Conservation (phyloP, 2,329 filamentous ascomycete genomes). For the Dichotomopilus funicola region DNA sequence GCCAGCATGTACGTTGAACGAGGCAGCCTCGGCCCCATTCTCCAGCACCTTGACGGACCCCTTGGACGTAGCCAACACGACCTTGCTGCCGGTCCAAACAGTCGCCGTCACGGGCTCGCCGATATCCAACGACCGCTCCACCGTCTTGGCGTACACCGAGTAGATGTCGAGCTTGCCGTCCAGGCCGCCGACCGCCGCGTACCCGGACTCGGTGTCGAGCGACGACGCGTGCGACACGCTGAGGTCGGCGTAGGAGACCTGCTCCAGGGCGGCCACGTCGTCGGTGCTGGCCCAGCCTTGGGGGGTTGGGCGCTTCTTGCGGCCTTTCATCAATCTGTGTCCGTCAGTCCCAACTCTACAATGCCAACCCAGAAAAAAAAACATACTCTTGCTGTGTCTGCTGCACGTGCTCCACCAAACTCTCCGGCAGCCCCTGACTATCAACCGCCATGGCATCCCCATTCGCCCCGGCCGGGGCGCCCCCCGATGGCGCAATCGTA, state of each 20-base stretch:
- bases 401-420: constrained; percentile 66
- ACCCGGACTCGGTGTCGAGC: constrained; percentile 48
- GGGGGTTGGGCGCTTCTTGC: constrained; percentile 82
- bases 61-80: constrained; percentile 66
- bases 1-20: constrained; percentile 76
- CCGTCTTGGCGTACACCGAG: constrained; percentile 59
- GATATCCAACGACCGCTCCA: constrained; percentile 61
- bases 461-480: constrained; percentile 36
- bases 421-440: constrained; percentile 65
- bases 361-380: too few species aligned
- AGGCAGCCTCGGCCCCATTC: constrained; percentile 59
- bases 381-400: constrained; percentile 73
- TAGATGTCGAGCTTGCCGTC: constrained; percentile 71
- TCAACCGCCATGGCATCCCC: constrained; percentile 94
- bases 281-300: constrained; percentile 77
- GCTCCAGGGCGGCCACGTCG: constrained; percentile 49
- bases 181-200: constrained; percentile 68
- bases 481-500: constrained; percentile 58
- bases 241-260: constrained; percentile 39
- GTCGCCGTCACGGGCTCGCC: constrained; percentile 61
- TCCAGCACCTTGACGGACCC: constrained; percentile 78
- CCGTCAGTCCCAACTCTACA: constrained; percentile 1
- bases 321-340: constrained; percentile 71
- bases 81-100: constrained; percentile 59
- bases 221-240: constrained; percentile 45